Evolutionary conservation across 495 filamentous ascomycete genomes (phyloP).

Genomic region (Filosporella fistucella): DNA sequence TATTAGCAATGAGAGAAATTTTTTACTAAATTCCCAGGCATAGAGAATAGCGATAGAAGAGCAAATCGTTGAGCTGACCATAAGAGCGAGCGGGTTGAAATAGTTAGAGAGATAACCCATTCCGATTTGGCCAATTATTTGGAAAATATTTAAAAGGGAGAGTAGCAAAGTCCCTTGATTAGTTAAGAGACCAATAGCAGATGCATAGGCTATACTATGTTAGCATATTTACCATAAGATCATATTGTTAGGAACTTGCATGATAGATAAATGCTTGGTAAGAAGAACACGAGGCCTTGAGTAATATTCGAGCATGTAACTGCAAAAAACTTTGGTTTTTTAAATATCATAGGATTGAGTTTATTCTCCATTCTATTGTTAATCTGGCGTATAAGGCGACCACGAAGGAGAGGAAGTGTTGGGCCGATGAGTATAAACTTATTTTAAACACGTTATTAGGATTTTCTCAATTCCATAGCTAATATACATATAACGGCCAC

Average conservation of each 20-base stretch:
- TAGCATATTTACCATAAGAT: too few species aligned
- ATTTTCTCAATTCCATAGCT: too few species aligned
- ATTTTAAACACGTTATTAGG: too few species aligned
- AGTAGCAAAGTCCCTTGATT: conserved; percentile 28
- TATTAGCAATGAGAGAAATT: conserved; percentile 21
- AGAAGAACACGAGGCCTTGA: conserved; percentile 32
- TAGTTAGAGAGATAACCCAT: conserved; percentile 32
- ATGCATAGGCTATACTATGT: too few species aligned
- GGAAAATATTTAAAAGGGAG: conserved; percentile 28
- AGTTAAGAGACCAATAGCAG: conserved; percentile 24
- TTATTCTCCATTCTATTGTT: conserved; percentile 9
- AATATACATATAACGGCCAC: too few species aligned
- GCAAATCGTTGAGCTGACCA: conserved; percentile 29
- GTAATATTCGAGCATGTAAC: conserved; percentile 25
- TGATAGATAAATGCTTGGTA: conserved; percentile 28
- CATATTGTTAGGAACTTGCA: too few species aligned
- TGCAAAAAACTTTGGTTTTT: conserved; percentile 28
- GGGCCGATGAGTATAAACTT: conserved; percentile 28
- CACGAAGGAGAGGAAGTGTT: conserved; percentile 28
- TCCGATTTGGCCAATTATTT: conserved; percentile 29
- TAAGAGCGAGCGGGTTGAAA: conserved; percentile 16
- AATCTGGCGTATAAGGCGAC: conserved; percentile 23
- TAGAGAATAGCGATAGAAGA: conserved; percentile 25
- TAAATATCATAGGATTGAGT: conserved; percentile 21
- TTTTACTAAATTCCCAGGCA: conserved; percentile 28